Evolutionary conservation across 495 filamentous ascomycete genomes (phyloP).

Genomic region (Penicillium cataractarum): DNA sequence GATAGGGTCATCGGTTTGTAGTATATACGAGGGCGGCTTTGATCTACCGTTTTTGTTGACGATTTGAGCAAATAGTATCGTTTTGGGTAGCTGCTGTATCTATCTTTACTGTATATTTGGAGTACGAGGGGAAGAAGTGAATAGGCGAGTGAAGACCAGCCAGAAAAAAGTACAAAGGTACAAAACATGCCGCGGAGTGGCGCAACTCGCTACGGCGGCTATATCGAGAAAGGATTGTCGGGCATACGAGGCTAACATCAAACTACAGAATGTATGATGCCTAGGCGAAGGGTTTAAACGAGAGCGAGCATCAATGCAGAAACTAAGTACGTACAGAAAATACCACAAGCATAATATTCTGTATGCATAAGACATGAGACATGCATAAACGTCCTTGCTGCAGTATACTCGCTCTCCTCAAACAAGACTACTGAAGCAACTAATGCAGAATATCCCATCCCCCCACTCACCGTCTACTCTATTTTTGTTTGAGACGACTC

Average conservation of each 20-base stretch:
- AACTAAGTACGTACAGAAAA: neutral
- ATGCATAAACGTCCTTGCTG: neutral
- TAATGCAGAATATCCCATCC: conserved; percentile 1
- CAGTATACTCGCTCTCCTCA: neutral
- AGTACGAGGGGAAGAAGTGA: neutral
- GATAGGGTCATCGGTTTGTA: neutral
- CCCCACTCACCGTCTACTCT: neutral
- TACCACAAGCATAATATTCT: neutral
- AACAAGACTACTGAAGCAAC: neutral
- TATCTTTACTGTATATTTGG: conserved; percentile 1
- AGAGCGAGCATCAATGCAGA: neutral
- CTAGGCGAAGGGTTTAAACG: conserved; percentile 1
- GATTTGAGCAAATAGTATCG: conserved; percentile 15
- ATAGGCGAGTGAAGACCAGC: neutral
- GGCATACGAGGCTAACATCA: neutral
- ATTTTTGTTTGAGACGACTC: neutral
- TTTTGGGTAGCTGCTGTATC: neutral
- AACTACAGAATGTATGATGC: neutral
- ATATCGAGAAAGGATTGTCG: conserved; percentile 13
- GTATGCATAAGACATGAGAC: neutral
- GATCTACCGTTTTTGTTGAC: conserved; percentile 11
- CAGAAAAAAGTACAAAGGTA: neutral
- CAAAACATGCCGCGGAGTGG: conserved; percentile 12
- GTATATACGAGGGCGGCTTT: neutral
- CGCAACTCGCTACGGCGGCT: conserved; percentile 20